Conservation (phyloP, 352 stramenopile genomes). For the Globisporangium yorkense region DNA sequence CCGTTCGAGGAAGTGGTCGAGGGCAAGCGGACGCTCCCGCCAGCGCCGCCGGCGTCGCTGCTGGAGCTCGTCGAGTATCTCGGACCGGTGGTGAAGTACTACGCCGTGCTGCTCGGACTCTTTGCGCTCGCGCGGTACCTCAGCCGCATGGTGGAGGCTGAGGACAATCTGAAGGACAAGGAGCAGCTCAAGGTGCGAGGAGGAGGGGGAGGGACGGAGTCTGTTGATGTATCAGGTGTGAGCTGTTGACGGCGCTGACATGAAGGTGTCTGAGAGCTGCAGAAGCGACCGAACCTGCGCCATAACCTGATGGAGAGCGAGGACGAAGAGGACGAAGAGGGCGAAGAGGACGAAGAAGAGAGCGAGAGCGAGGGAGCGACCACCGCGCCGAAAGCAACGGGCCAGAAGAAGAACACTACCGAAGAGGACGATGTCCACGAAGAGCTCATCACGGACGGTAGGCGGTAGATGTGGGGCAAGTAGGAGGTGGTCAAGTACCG, state of each 20-base stretch:
- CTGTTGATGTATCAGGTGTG: too few species aligned
- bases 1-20: conserved; percentile 4
- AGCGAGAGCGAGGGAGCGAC: conserved; percentile 5
- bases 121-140: conserved; percentile 56
- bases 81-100: conserved; percentile 75
- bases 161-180: conserved; percentile 34
- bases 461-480: background rate
- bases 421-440: conserved; percentile 51
- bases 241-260: too few species aligned
- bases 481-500: background rate
- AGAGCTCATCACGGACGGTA: conserved; percentile 68
- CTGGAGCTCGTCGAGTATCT: conserved; percentile 49
- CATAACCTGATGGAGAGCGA: conserved; percentile 41
- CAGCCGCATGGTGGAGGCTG: conserved; percentile 50
- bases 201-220: too few species aligned
- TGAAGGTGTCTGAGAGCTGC: background rate
- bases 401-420: conserved; percentile 12
- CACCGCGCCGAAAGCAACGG: background rate
- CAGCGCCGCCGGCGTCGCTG: conserved; percentile 34
- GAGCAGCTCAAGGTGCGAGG: conserved; percentile 19
- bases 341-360: conserved; percentile 27
- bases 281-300: conserved; percentile 37
- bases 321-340: conserved; percentile 23
- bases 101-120: conserved; percentile 48
- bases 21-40: conserved; percentile 1